Evolutionary conservation across 202 grass and related monocot genomes (phyloP).

Genomic region (Alloteropsis angusta): DNA sequence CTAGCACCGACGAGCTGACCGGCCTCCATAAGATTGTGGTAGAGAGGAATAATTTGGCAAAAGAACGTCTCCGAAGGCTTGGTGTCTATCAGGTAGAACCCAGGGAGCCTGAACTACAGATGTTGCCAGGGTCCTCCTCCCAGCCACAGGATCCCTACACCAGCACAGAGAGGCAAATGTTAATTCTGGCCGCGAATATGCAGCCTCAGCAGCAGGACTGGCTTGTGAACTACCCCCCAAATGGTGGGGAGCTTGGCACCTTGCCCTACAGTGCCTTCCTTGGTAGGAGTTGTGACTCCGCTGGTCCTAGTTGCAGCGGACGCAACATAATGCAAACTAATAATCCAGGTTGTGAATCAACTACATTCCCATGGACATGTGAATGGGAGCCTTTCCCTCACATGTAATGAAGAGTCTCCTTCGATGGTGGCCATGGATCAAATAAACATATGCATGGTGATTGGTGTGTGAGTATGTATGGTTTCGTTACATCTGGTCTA

Average conservation of each 20-base stretch:
- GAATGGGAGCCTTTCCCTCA: neutral
- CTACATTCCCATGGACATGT: neutral
- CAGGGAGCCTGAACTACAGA: neutral
- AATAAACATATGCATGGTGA: neutral
- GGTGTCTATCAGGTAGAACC: neutral
- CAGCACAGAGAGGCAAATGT: neutral
- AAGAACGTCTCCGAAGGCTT: conserved; percentile 5
- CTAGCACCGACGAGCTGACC: neutral
- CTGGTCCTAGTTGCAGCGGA: neutral
- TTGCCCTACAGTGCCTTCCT: neutral
- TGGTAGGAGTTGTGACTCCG: neutral
- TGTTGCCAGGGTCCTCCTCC: neutral
- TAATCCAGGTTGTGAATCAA: neutral
- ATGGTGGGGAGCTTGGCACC: neutral
- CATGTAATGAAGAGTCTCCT: neutral
- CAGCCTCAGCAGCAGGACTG: neutral
- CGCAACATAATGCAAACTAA: neutral
- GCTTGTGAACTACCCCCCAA: neutral
- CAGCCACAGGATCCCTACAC: neutral
- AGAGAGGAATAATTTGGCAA: neutral
- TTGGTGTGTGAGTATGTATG: neutral
- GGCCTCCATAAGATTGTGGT: neutral
- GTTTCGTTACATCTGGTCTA: too few relatives aligned
- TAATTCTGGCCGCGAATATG: too few relatives aligned
- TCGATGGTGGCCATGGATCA: neutral